Conservation (phyloP, 139 green algal species). For the Chlamydomonas sphaeroides region DNA sequence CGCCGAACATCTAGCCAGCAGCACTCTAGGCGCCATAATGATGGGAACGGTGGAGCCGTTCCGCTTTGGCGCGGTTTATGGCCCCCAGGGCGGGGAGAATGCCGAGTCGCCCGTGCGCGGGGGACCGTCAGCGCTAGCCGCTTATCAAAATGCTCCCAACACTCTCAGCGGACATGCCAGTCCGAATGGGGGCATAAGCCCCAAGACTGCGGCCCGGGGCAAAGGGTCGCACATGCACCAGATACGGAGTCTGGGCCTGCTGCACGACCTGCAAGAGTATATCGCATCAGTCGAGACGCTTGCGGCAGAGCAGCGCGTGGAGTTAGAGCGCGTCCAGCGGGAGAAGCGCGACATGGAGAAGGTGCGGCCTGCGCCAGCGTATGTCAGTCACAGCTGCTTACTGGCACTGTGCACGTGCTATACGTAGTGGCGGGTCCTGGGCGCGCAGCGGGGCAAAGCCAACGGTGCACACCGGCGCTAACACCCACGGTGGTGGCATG, state of each 20-base stretch:
- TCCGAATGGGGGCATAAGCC: too few relatives aligned
- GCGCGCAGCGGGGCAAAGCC: too few relatives aligned
- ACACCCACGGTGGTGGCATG: not conserved
- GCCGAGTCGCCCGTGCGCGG: too few relatives aligned
- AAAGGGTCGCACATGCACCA: not conserved
- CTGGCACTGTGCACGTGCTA: not conserved
- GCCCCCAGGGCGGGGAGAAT: too few relatives aligned
- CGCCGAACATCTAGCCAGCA: too few relatives aligned
- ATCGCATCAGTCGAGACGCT: constrained; percentile 41
- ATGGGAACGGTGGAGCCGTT: not conserved
- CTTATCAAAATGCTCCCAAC: too few relatives aligned
- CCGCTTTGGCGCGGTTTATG: too few relatives aligned
- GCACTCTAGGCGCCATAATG: not conserved
- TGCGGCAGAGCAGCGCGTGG: constrained; percentile 36
- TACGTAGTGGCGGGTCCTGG: too few relatives aligned
- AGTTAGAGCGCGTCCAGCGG: constrained; percentile 41
- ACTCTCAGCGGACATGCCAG: too few relatives aligned
- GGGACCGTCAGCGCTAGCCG: too few relatives aligned
- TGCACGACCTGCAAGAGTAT: constrained; percentile 61
- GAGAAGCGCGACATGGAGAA: constrained; percentile 46
- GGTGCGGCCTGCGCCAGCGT: not conserved
- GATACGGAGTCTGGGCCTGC: constrained; percentile 45
- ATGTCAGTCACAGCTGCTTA: not conserved
- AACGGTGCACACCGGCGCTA: not conserved
- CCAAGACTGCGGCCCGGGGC: too few relatives aligned